Conservation (phyloP, 768 basidiomycete genomes). For the Pholiota microspora region DNA sequence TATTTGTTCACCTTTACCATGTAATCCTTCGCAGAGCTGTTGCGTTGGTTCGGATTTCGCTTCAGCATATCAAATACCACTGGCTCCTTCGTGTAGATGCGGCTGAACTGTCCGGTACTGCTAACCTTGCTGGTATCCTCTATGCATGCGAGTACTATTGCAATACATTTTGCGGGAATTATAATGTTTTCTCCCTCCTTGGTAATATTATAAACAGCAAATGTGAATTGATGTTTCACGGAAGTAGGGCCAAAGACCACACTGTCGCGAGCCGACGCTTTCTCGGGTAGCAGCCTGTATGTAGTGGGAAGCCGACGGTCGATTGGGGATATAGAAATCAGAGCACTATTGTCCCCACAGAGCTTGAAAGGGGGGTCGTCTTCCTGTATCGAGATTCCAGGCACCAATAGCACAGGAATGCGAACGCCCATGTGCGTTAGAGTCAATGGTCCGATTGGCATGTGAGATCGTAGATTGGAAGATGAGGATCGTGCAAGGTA, state of each 20-base stretch:
- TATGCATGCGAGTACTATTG: background rate
- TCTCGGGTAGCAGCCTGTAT: background rate
- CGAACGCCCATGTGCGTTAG: background rate
- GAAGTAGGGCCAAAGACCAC: background rate
- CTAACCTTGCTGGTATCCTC: background rate
- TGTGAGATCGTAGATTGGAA: no score
- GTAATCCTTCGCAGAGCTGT: no score
- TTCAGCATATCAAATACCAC: background rate
- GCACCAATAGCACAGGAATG: background rate
- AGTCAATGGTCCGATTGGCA: background rate
- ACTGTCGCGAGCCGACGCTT: background rate
- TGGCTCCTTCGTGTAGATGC: background rate
- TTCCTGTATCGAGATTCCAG: background rate
- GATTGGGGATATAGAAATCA: background rate
- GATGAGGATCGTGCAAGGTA: no score
- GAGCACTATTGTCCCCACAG: background rate
- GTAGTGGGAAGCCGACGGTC: background rate
- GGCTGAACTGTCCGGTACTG: background rate
- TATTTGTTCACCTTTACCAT: no score
- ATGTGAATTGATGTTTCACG: background rate
- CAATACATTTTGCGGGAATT: background rate
- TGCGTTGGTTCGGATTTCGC: no score
- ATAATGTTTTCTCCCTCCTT: background rate
- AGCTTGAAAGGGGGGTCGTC: background rate
- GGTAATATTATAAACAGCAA: background rate